Conservation (phyloP, 371 early-diverging fungal genomes). For the Lichtheimia hyalospora region DNA sequence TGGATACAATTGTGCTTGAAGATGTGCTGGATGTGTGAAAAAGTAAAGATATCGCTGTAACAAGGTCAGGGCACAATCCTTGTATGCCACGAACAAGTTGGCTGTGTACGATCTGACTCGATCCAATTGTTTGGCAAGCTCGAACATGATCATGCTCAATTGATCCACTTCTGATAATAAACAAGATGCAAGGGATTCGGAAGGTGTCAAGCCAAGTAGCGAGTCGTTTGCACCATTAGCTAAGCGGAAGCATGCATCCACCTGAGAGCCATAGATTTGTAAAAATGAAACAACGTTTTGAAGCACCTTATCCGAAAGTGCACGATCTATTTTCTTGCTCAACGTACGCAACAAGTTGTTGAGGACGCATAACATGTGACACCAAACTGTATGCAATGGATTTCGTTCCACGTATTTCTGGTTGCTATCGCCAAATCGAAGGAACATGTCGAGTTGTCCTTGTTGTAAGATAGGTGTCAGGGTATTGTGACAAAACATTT, state of each 20-base stretch:
- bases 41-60: constrained; percentile 43
- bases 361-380: constrained; percentile 36
- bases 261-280: constrained; percentile 42
- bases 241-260: constrained; percentile 30
- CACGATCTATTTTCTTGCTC: constrained; percentile 8
- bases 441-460: constrained; percentile 32
- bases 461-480: constrained; percentile 27
- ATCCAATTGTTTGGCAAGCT: constrained; percentile 23
- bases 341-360: constrained; percentile 28
- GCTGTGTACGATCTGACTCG: constrained; percentile 19
- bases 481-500: constrained; percentile 31
- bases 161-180: constrained; percentile 39
- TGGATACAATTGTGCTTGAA: constrained; percentile 45
- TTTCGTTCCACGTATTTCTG: constrained; percentile 27
- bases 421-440: constrained; percentile 29
- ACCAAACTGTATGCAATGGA: constrained; percentile 43
- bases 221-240: constrained; percentile 28
- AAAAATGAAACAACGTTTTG: constrained; percentile 21
- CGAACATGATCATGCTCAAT: constrained; percentile 37
- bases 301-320: constrained; percentile 17
- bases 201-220: constrained; percentile 25
- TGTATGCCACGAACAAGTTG: constrained; percentile 31
- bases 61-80: constrained; percentile 30
- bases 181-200: constrained; percentile 35
- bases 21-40: constrained; percentile 42